A percentile compares a stretch with the other conserved stretches of the same genome.
phyloP scores from a whole-genome alignment of 805 yeast species.

The Zygosaccharomyces pseudorouxii region DNA sequence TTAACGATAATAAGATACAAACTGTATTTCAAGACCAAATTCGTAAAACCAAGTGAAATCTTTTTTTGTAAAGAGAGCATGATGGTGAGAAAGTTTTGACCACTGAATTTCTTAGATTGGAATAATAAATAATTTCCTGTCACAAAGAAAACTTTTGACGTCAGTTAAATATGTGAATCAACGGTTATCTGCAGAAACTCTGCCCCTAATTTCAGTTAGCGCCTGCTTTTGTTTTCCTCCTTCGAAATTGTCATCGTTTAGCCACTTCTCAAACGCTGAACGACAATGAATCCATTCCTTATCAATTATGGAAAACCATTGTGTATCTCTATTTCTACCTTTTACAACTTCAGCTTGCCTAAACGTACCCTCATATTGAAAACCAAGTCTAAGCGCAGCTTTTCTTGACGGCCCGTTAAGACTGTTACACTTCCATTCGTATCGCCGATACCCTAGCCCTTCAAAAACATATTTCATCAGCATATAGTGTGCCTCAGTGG shows the following conservation, averaged over 20 bases:
- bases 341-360: constrained; percentile 29
- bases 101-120: neutral
- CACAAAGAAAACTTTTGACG: neutral
- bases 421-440: constrained; percentile 36
- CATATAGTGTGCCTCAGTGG: constrained; percentile 34
- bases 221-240: constrained; percentile 9
- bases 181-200: neutral
- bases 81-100: neutral
- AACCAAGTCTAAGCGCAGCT: constrained; percentile 35
- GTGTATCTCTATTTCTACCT: constrained; percentile 32
- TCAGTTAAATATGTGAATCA: neutral
- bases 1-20: constrained; percentile 48
- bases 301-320: constrained; percentile 33
- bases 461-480: constrained; percentile 31
- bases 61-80: neutral
- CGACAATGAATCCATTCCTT: constrained; percentile 29
- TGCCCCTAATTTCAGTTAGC: constrained; percentile 5
- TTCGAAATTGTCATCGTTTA: constrained; percentile 25
- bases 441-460: constrained; percentile 29
- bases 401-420: constrained; percentile 29
- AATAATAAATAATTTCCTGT: neutral
- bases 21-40: constrained; percentile 40
- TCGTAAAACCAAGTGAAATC: constrained; percentile 40
- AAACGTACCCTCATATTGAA: constrained; percentile 32
- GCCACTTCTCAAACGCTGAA: constrained; percentile 26